Conservation (phyloP, 1,139 yeast genomes). For the Entelexis paramagnoliae region DNA sequence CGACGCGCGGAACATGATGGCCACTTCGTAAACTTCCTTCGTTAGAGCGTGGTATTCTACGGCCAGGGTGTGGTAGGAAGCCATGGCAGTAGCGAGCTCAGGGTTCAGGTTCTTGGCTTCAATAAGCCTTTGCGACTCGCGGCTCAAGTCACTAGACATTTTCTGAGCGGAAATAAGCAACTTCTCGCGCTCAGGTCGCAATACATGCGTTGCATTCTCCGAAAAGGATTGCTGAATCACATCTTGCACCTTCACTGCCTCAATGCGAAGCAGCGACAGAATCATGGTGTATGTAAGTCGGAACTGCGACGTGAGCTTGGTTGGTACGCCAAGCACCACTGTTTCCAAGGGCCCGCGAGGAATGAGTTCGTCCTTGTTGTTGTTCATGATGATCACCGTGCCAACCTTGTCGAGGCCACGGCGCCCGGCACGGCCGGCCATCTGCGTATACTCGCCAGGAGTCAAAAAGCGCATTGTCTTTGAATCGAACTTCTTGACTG, state of each 20-base stretch:
- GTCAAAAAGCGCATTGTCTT: slow-evolving; percentile 63
- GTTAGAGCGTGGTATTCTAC: slow-evolving; percentile 9
- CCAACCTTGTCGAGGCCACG: slow-evolving; percentile 92
- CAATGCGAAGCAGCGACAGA: slow-evolving; percentile 77
- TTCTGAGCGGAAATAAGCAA: slow-evolving; percentile 35
- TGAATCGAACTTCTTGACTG: slow-evolving; percentile 83
- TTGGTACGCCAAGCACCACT: slow-evolving; percentile 64
- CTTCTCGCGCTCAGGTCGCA: slow-evolving; percentile 77
- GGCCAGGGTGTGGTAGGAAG: slow-evolving; percentile 2
- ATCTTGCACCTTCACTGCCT: slow-evolving; percentile 89
- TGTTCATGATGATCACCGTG: slow-evolving; percentile 89
- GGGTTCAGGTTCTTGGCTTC: neutral
- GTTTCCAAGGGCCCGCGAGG: slow-evolving; percentile 50
- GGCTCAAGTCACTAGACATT: neutral
- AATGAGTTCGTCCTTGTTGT: slow-evolving; percentile 49
- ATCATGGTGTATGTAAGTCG: slow-evolving; percentile 94
- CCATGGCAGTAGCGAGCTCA: neutral
- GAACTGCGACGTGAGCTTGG: slow-evolving; percentile 82
- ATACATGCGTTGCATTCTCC: slow-evolving; percentile 77
- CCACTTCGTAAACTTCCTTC: neutral
- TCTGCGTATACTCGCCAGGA: slow-evolving; percentile 96
- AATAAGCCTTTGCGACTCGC: neutral
- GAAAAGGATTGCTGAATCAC: slow-evolving; percentile 94
- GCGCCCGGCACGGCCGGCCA: slow-evolving; percentile 99
- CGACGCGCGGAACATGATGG: neutral